Evolutionary conservation across 164 flowering plant genomes (phyloP).

Genomic region (Chimonanthus praecox): DNA sequence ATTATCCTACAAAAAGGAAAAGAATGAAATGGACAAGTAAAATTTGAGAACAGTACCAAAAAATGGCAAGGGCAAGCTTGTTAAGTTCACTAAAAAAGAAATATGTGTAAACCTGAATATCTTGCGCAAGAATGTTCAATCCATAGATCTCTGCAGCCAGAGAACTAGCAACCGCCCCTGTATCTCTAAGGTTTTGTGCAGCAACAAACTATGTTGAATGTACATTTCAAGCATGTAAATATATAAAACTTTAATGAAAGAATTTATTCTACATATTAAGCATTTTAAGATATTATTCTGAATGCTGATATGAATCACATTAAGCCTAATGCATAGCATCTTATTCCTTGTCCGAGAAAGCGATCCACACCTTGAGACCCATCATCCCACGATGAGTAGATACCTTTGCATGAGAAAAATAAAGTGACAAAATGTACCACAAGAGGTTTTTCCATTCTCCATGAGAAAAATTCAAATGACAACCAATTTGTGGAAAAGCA

Average conservation of each 20-base stretch:
- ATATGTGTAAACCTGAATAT: constrained; percentile 65
- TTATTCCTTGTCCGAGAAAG: too few relatives aligned
- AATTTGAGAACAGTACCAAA: constrained; percentile 5
- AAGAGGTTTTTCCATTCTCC: too few relatives aligned
- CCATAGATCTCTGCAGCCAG: constrained; percentile 72
- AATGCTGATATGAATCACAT: background rate
- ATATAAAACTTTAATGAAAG: background rate
- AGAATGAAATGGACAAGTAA: constrained; percentile 3
- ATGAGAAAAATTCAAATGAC: too few relatives aligned
- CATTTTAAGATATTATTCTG: background rate
- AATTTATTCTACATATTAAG: background rate
- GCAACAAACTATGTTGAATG: constrained; percentile 59
- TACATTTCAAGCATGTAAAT: background rate
- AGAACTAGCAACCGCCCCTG: constrained; percentile 90
- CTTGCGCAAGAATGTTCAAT: constrained; percentile 65
- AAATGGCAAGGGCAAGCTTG: background rate
- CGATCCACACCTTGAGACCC: too few relatives aligned
- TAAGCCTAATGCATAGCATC: too few relatives aligned
- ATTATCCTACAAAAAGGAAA: constrained; percentile 53
- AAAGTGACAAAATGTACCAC: too few relatives aligned
- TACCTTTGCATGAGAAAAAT: too few relatives aligned
- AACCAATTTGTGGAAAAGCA: too few relatives aligned
- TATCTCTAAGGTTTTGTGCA: constrained; percentile 55
- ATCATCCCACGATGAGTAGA: too few relatives aligned
- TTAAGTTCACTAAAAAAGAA: constrained; percentile 1